These are phyloP conservation scores for Wickerhamomyces pijperi DNA, from an alignment of 805 yeast species.

Conservation along the genomic window DNA sequence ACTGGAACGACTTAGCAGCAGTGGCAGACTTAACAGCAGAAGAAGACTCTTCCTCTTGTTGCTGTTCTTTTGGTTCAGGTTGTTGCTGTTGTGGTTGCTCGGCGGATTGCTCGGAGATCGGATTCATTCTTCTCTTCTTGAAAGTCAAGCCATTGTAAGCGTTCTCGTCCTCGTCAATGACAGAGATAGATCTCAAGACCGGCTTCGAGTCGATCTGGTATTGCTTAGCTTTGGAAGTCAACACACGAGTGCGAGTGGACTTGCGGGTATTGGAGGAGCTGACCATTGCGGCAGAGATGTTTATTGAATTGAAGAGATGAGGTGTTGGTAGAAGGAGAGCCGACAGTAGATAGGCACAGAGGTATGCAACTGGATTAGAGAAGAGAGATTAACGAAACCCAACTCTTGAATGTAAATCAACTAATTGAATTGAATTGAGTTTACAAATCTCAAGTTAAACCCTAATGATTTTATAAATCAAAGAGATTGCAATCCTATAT, in stretches of 20 bases:
- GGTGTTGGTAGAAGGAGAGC: too few species aligned
- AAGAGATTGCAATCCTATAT: too few species aligned
- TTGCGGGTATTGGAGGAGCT: slow-evolving; percentile 14
- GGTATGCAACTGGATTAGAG: too few species aligned
- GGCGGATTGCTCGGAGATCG: too few species aligned
- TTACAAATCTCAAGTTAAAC: too few species aligned
- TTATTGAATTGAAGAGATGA: neutral
- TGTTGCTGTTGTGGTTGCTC: too few species aligned
- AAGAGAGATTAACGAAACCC: too few species aligned
- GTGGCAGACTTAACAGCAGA: too few species aligned
- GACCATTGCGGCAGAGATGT: slow-evolving; percentile 10
- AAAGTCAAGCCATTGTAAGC: slow-evolving; percentile 18
- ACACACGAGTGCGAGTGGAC: slow-evolving; percentile 16
- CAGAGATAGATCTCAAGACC: slow-evolving; percentile 18
- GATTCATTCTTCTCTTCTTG: slow-evolving; percentile 14
- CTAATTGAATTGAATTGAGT: too few species aligned
- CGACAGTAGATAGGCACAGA: too few species aligned
- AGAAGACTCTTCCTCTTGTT: neutral
- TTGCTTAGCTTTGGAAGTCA: slow-evolving; percentile 20
- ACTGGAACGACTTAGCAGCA: neutral
- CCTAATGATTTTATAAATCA: too few species aligned
- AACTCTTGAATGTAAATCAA: too few species aligned
- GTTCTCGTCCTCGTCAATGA: slow-evolving; percentile 19
- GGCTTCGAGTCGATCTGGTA: slow-evolving; percentile 13
- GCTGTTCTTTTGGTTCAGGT: neutral